Percentiles rank a stretch among this genome's conserved stretches.
Evolutionary conservation across 148 eudicot species (phyloP).

Genomic region (Rhododendron henanense): DNA sequence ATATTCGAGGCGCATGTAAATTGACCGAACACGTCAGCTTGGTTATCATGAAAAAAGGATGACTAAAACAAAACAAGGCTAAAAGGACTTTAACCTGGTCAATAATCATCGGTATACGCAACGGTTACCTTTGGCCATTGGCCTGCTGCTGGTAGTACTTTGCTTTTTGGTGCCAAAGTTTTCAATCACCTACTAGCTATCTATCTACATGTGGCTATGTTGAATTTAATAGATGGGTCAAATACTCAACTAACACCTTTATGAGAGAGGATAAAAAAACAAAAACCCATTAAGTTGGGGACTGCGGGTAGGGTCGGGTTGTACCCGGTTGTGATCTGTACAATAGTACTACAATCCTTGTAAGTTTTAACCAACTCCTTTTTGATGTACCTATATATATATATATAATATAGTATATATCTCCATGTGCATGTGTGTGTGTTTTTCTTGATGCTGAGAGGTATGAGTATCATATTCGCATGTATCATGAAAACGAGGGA

Average conservation of each 20-base stretch:
- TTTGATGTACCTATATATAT: no score
- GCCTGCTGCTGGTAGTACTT: not conserved
- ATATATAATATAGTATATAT: no score
- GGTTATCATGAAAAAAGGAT: not conserved
- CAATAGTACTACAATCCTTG: not conserved
- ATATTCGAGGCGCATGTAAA: not conserved
- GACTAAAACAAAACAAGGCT: not conserved
- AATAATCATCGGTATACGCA: not conserved
- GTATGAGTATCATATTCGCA: not conserved
- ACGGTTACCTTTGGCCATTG: not conserved
- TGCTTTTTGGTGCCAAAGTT: conserved; percentile 9
- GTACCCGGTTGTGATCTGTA: not conserved
- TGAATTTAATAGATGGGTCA: not conserved
- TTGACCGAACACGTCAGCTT: fast-evolving
- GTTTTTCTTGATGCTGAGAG: not conserved
- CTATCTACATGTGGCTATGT: not conserved
- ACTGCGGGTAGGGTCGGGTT: not conserved
- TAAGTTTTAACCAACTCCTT: not conserved
- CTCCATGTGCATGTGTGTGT: not conserved
- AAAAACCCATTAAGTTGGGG: not conserved
- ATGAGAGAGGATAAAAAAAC: not conserved
- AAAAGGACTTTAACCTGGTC: not conserved
- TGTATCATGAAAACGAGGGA: no score
- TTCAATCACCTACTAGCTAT: not conserved
- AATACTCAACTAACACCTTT: conserved; percentile 4